Evolutionary conservation across 352 stramenopile genomes (phyloP).

Genomic region (Phytophthora fragariaefolia): DNA sequence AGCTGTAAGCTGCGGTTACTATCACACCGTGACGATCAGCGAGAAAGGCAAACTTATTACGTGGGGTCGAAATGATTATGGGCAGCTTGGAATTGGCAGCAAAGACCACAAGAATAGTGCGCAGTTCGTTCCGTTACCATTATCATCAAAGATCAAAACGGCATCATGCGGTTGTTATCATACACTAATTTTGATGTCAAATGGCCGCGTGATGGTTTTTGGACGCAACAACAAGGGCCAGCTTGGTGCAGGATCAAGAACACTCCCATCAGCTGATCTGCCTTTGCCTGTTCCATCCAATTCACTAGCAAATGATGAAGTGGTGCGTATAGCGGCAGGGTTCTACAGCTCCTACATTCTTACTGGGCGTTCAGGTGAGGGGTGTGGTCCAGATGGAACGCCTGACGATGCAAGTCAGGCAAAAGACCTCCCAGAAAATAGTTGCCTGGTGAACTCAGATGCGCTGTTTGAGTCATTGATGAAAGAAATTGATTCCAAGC

Average conservation of each 20-base stretch:
- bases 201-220: constrained; percentile 88
- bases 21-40: constrained; percentile 81
- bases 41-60: constrained; percentile 88
- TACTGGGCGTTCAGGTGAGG: constrained; percentile 67
- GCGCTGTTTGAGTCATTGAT: constrained; percentile 86
- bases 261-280: constrained; percentile 80
- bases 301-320: constrained; percentile 81
- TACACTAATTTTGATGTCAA: constrained; percentile 77
- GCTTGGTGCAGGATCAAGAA: constrained; percentile 75
- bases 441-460: constrained; percentile 63
- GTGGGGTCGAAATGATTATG: constrained; percentile 89
- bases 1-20: constrained; percentile 84
- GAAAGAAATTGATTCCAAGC: constrained; percentile 84
- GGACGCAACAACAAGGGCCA: constrained; percentile 90
- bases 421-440: constrained; percentile 73
- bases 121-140: constrained; percentile 79
- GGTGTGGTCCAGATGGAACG: constrained; percentile 32
- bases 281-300: constrained; percentile 80
- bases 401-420: constrained; percentile 50
- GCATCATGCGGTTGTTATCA: constrained; percentile 89
- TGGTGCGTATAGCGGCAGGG: constrained; percentile 77
- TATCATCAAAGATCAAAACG: constrained; percentile 79
- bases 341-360: constrained; percentile 92
- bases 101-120: constrained; percentile 89
- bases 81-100: constrained; percentile 86